Evolutionary conservation across 2,329 filamentous ascomycete species (phyloP).

Genomic region (Macrophomina phaseolina): DNA sequence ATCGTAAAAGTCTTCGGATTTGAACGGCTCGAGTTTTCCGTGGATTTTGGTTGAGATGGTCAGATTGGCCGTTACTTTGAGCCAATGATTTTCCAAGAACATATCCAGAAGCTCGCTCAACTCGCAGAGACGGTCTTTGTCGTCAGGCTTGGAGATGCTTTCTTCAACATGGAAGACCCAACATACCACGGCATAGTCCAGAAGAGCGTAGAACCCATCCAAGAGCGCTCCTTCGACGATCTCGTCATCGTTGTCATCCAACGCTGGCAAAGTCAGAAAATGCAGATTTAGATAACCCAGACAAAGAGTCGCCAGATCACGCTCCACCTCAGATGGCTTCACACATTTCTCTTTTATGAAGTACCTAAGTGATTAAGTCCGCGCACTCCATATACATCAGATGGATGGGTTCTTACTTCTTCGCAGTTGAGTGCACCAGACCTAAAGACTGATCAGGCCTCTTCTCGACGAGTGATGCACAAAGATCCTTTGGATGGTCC

Average conservation of each 20-base stretch:
- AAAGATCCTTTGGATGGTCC: slow-evolving; percentile 39
- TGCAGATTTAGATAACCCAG: not conserved
- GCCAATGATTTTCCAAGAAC: not conserved
- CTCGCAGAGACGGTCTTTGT: not conserved
- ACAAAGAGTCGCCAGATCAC: not conserved
- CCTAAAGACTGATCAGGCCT: not conserved
- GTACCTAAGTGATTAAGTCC: not conserved
- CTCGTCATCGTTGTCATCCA: not conserved
- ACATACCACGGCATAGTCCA: not conserved
- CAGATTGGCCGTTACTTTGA: not conserved
- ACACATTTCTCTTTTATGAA: not conserved
- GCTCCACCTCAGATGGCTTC: not conserved
- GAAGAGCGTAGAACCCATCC: not conserved
- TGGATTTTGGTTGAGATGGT: not conserved
- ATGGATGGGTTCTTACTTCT: not conserved
- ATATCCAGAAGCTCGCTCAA: not conserved
- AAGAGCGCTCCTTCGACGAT: not conserved
- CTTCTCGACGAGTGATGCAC: slow-evolving; percentile 44
- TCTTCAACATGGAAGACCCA: not conserved
- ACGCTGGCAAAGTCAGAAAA: not conserved
- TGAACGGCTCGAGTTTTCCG: not conserved
- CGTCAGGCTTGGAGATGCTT: not conserved
- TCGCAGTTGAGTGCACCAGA: not conserved
- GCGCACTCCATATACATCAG: not conserved
- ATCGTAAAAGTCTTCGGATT: not conserved